A percentile compares a stretch with the other conserved stretches of the same genome.
Evolutionary conservation across 345 rosid genomes (phyloP).

Genomic region (Euphorbia pulcherrima): DNA sequence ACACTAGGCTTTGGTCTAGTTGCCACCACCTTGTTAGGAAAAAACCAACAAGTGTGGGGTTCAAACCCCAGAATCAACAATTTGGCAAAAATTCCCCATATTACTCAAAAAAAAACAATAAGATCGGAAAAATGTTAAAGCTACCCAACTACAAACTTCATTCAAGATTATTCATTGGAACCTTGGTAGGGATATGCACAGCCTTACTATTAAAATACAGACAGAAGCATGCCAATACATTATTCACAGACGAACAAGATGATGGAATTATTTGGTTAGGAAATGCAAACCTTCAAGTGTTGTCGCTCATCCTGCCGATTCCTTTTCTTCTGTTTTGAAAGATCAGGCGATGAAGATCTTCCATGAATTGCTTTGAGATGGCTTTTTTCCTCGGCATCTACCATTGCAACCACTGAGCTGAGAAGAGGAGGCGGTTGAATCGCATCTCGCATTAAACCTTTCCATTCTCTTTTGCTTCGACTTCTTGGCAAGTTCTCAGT

Average conservation of each 20-base stretch:
- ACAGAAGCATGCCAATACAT: not conserved
- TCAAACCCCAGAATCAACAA: too few relatives aligned
- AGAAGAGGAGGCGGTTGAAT: constrained; percentile 58
- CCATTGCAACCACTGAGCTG: constrained; percentile 52
- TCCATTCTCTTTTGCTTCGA: constrained; percentile 66
- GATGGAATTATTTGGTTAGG: not conserved
- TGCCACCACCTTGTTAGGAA: too few relatives aligned
- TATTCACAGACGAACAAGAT: not conserved
- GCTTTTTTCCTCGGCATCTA: constrained; percentile 41
- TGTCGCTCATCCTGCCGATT: constrained; percentile 45
- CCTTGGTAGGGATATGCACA: not conserved
- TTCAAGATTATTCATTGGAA: not conserved
- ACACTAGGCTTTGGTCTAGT: too few relatives aligned
- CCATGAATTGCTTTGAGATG: constrained; percentile 32
- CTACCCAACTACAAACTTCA: not conserved
- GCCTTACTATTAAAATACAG: not conserved
- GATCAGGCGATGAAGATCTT: constrained; percentile 53
- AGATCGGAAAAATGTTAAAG: too few relatives aligned
- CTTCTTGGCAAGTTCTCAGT: constrained; percentile 34
- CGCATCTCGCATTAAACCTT: constrained; percentile 47
- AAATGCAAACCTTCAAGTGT: constrained; percentile 51
- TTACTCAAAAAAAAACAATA: too few relatives aligned
- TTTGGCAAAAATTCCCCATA: too few relatives aligned
- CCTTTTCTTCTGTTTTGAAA: constrained; percentile 50
- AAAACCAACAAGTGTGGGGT: too few relatives aligned